Percentiles rank a stretch among this genome's conserved stretches.
Conservation (phyloP, 345 rosid species). For the Boechera divaricarpa region DNA sequence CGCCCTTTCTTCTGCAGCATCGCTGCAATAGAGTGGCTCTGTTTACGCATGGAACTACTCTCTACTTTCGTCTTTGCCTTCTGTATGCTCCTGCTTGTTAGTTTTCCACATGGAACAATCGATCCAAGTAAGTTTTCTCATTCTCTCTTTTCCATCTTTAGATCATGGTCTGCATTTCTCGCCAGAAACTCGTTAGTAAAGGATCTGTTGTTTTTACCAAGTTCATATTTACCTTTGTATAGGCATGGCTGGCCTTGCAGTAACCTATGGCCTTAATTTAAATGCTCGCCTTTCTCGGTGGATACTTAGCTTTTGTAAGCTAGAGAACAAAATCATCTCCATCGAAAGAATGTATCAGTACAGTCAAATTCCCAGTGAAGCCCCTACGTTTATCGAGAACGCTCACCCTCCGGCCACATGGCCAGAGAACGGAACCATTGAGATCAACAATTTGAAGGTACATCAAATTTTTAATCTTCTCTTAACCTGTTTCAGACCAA, state of each 20-base stretch:
- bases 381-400: not conserved
- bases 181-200: not conserved
- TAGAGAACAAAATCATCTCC: not conserved
- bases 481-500: not conserved
- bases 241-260: slow-evolving; percentile 3
- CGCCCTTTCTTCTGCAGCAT: slow-evolving; percentile 1
- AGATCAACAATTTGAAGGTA: not conserved
- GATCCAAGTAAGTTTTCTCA: not conserved
- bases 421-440: not conserved
- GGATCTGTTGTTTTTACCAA: not conserved
- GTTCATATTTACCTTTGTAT: not conserved
- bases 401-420: not conserved
- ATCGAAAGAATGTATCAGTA: not conserved
- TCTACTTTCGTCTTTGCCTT: not conserved
- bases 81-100: not conserved
- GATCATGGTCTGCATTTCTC: not conserved
- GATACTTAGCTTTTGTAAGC: not conserved
- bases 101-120: not conserved
- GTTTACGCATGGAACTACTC: not conserved
- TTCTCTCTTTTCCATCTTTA: not conserved
- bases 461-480: not conserved
- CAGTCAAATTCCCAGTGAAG: not conserved
- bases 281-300: not conserved
- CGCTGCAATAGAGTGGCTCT: not conserved
- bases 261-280: not conserved